Evolutionary conservation across 148 eudicot species (phyloP).

Genomic region (Spergularia marina): DNA sequence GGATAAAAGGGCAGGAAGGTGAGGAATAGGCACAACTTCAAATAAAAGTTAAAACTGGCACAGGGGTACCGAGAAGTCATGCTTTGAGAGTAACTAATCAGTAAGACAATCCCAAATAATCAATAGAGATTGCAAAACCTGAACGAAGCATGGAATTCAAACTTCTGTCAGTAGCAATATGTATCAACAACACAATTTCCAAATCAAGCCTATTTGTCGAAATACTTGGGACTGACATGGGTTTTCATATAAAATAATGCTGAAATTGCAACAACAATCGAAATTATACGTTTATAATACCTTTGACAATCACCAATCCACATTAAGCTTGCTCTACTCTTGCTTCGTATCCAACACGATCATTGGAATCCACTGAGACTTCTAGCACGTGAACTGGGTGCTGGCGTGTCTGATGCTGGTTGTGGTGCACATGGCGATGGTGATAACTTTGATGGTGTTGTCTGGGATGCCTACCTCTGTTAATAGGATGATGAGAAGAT

Average conservation of each 20-base stretch:
- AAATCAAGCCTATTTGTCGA: too few relatives aligned
- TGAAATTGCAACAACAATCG: not conserved
- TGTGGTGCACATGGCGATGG: slow-evolving; percentile 22
- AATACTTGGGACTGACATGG: not conserved
- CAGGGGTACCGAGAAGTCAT: too few relatives aligned
- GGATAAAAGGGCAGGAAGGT: too few relatives aligned
- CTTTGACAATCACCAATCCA: slow-evolving; percentile 9
- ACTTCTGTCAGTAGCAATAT: too few relatives aligned
- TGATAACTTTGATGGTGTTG: slow-evolving; percentile 25
- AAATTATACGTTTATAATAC: slow-evolving; percentile 11
- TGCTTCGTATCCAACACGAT: slow-evolving; percentile 1
- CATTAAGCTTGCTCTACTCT: slow-evolving; percentile 8
- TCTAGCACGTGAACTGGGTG: slow-evolving; percentile 19
- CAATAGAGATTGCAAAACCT: too few relatives aligned
- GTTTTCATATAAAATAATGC: not conserved
- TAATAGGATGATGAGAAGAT: slow-evolving; percentile 13
- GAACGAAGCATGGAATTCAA: too few relatives aligned
- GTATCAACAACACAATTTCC: too few relatives aligned
- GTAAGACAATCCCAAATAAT: too few relatives aligned
- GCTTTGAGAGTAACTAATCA: too few relatives aligned
- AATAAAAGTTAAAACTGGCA: too few relatives aligned
- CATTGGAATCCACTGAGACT: slow-evolving; percentile 15
- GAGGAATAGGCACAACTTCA: too few relatives aligned
- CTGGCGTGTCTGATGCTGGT: slow-evolving; percentile 24
- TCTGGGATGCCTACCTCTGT: slow-evolving; percentile 22